Evolutionary conservation across 2,329 filamentous ascomycete species (phyloP).

Genomic region (Biscogniauxia marginata): DNA sequence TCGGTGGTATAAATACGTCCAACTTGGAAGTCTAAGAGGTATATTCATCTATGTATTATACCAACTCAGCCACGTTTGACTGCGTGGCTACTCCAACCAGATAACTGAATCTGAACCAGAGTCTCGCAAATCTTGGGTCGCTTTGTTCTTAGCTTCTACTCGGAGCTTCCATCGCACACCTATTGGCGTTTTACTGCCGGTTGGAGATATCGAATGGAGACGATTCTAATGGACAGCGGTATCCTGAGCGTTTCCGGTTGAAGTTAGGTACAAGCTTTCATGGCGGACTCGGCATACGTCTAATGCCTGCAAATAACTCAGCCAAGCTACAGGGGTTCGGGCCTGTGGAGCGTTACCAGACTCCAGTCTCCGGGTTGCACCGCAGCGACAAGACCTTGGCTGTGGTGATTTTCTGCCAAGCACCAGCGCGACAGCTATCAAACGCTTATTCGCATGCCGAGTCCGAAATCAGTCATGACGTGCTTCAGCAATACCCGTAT

Average conservation of each 20-base stretch:
- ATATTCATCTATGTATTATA: neutral
- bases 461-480: too few relatives aligned
- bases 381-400: constrained; percentile 1
- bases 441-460: too few relatives aligned
- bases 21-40: neutral
- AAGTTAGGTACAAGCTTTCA: neutral
- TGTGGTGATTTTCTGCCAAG: neutral
- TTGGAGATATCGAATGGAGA: neutral
- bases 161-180: neutral
- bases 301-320: neutral
- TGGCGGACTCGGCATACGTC: neutral
- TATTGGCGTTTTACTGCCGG: neutral
- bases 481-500: too few relatives aligned
- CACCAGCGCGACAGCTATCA: neutral
- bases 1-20: neutral
- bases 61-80: neutral
- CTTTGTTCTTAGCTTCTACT: neutral
- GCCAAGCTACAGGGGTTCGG: neutral
- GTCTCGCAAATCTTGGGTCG: neutral
- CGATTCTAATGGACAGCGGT: neutral
- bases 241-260: neutral
- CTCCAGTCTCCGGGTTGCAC: neutral
- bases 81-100: neutral
- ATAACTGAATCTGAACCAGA: neutral
- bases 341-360: neutral